Base-by-base conservation (phyloP, 2,329 filamentous ascomycete species). In the Waltergamsia citrina region DNA sequence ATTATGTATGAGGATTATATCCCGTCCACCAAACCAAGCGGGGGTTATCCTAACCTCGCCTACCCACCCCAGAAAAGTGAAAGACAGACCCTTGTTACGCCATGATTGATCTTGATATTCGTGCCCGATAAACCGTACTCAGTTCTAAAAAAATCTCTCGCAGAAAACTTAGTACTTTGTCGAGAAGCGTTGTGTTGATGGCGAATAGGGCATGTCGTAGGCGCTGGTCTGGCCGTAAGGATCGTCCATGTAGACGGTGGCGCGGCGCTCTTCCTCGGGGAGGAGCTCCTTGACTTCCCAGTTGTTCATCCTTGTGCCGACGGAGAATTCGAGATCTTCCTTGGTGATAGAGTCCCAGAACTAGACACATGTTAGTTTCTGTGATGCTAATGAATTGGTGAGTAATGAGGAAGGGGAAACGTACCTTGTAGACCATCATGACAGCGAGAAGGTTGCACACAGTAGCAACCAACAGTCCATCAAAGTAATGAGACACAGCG, bases 291-390 rank as follows among this genome's bases (percentile, higher is more conserved):
- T 96, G 53, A 96, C 83, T 54, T 98, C 92, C 92, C 92, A 98
- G 57, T 92, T 95, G 64, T 94, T 93, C 62, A 85, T 83, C 57
- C 90, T 85, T 38, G 86, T 86, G 43, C 90, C 90, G 32, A 98
- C 92, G 3, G 87, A 94, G 61, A 98, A 98, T 56, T 98, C 92
- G 44, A 98, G 80, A 57, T 98, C 92, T 62, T 98, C 92, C 53
- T 85, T 87, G 16, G 92, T 98, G 58, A 98, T 98, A 12, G 88
- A 95, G 54, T 98, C 92, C 92, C 92, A 98, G 68, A 94, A 98
- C 87, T 92, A 46, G n/a, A n/a, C n/a, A n/a, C n/a, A n/a, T n/a
- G n/a, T 24, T 5, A 10, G 12, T 26, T 25, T 7, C n/a, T 11
- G 30, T 14, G 21, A 18, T n/a, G 14, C 15, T 20, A n/a, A 16